Percentiles rank a stretch among this genome's conserved stretches.
phyloP scores from a whole-genome alignment of 129 eudicot genomes.

The Centaurea solstitialis region DNA sequence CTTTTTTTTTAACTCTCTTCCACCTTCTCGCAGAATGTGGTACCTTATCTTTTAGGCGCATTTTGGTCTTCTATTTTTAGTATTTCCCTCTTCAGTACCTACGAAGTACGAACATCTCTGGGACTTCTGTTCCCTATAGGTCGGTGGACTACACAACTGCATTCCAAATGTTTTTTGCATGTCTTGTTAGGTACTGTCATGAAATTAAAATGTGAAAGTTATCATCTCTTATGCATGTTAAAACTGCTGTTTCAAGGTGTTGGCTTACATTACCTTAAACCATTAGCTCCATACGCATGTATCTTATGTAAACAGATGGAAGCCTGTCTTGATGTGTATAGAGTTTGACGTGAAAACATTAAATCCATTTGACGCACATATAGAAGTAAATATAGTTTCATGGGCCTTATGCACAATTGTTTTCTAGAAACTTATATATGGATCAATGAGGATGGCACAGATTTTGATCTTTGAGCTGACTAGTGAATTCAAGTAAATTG shows the following conservation, averaged over 20 bases:
- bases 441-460: neutral
- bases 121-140: neutral
- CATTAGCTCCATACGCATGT: neutral
- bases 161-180: neutral
- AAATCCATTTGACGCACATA: neutral
- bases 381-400: neutral
- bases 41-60: neutral
- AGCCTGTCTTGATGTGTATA: neutral
- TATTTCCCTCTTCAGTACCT: neutral
- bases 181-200: neutral
- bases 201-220: neutral
- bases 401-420: neutral
- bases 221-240: neutral
- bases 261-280: neutral
- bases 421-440: neutral
- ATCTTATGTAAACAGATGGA: neutral
- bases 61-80: neutral
- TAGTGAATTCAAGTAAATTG: neutral
- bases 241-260: neutral
- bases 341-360: neutral
- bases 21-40: neutral
- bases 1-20: neutral
- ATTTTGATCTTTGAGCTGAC: neutral
- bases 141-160: neutral
- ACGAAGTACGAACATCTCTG: neutral